Base-by-base conservation (phyloP, 768 basidiomycete genomes). In the Favolaschia claudopus region DNA sequence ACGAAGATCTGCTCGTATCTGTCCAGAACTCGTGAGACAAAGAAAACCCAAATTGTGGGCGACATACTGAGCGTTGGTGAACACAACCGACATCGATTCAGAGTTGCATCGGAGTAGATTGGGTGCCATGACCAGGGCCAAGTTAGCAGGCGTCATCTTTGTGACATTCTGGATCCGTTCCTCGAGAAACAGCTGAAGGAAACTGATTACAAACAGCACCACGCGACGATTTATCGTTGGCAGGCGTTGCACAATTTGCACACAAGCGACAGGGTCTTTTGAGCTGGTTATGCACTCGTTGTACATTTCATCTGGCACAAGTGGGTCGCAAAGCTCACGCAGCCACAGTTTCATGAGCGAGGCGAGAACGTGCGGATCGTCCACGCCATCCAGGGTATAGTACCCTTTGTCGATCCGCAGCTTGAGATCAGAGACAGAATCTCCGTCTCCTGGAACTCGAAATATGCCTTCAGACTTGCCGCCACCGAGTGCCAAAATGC, bases 41-140 rank as follows among this genome's bases (percentile, higher is more conserved):
- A n/a, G n/a, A 49, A 51, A 12, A 82, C 92, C 75, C 68, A n/a
- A n/a, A n/a, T n/a, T n/a, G n/a, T n/a, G n/a, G n/a, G n/a, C n/a
- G n/a, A n/a, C n/a, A n/a, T n/a, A 95, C 93, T 91, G 90, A 14
- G 95, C 85, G 73, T 96, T 97, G 29, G 91, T 95, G 70, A 94
- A 96, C 10, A 95, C 94, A 10, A 95, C 79, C 7, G 89, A 82
- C 83, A 95, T 89, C n/a, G 87, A 91, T 44, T 94, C 90, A 15
- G 92, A 94, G 65, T 82, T 89, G 69, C 95, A 96, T 53, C 95
- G 79, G 40, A 97, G 73, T 39, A 97, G 72, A 74, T 96, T 96
- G 8, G 95, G 95, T 1, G 95, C 93, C 88, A 97, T 91, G 19
- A 97, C 93, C 15, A 96, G 76, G 9, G 95, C 93, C 60, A 96